Percentiles rank a stretch among this genome's conserved stretches.
These are phyloP conservation scores for Begonia peltatifolia DNA, from an alignment of 306 rosid species.

Conservation along the genomic window DNA sequence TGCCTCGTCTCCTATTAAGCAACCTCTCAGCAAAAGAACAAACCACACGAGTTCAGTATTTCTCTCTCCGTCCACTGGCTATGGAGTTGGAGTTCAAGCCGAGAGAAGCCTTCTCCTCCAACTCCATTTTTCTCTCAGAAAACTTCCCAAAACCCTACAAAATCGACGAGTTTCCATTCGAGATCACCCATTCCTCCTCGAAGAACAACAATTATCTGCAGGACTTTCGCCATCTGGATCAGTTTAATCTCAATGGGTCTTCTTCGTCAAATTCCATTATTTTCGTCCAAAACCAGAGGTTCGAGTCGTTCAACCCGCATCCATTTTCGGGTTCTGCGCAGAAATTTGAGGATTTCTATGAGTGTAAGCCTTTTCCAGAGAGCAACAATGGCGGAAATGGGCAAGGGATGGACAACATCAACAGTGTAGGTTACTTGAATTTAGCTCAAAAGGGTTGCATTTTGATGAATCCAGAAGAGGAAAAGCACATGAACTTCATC, in stretches of 20 bases:
- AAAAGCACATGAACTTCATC: constrained; percentile 32
- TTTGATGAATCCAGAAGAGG: constrained; percentile 17
- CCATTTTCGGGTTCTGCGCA: constrained; percentile 14
- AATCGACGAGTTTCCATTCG: constrained; percentile 33
- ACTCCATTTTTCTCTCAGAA: constrained; percentile 21
- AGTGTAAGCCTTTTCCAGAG: constrained; percentile 30
- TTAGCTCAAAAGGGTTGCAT: constrained; percentile 17
- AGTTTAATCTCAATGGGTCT: constrained; percentile 25
- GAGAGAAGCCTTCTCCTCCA: constrained; percentile 22
- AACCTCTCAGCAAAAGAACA: constrained; percentile 2
- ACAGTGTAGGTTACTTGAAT: constrained; percentile 27
- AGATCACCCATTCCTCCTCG: constrained; percentile 20
- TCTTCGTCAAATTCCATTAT: constrained; percentile 38
- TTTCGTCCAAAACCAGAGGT: constrained; percentile 23
- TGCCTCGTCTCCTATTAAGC: constrained; percentile 30
- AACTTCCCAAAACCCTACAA: constrained; percentile 20
- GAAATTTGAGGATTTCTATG: constrained; percentile 18
- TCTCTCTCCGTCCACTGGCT: constrained; percentile 11
- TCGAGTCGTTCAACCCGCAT: constrained; percentile 26
- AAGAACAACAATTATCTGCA: constrained; percentile 33
- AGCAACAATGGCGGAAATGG: constrained; percentile 18
- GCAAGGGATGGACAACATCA: constrained; percentile 46
- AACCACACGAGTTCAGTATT: constrained; percentile 9
- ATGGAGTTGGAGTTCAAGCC: constrained; percentile 43
- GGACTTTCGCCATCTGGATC: constrained; percentile 50